A percentile compares a stretch with the other conserved stretches of the same genome.
Evolutionary conservation across 2,329 filamentous ascomycete genomes (phyloP).

Genomic region (Fusarium acutatum): DNA sequence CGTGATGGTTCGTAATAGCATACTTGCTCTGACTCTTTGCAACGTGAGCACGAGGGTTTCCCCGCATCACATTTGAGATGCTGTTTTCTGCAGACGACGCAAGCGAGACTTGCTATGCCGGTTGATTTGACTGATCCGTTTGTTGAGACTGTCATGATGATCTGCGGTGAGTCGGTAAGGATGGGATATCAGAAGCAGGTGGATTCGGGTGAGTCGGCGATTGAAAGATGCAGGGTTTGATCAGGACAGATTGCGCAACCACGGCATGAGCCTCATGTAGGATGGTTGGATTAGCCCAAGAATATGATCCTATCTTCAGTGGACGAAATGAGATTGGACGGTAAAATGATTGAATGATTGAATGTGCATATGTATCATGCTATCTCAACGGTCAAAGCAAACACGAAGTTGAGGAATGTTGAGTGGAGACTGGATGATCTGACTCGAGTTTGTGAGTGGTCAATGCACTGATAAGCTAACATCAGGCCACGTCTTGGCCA

Average conservation of each 20-base stretch:
- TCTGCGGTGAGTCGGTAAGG: not conserved
- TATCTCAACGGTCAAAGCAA: not conserved
- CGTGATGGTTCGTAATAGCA: slow-evolving; percentile 37
- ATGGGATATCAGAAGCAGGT: not conserved
- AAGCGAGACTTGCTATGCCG: slow-evolving; percentile 27
- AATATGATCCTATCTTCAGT: not conserved
- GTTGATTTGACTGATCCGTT: slow-evolving; percentile 8
- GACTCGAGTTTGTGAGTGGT: not conserved
- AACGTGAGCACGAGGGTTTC: slow-evolving; percentile 32
- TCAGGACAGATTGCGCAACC: not conserved
- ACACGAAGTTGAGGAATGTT: not conserved
- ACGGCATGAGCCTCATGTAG: not conserved
- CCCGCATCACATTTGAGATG: slow-evolving; percentile 39
- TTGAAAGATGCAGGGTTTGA: not conserved
- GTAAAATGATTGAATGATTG: too few relatives aligned
- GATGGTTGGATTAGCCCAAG: not conserved
- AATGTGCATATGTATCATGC: not conserved
- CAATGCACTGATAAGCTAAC: not conserved
- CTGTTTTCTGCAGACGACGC: slow-evolving; percentile 34
- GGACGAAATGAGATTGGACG: rapidly evolving
- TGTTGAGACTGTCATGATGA: slow-evolving; percentile 15
- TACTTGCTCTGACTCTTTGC: slow-evolving; percentile 1
- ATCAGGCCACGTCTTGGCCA: not conserved
- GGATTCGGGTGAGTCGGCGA: slow-evolving; percentile 12
- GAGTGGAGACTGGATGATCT: not conserved